These are phyloP conservation scores for Mortierella sp. DNA, from an alignment of 371 early-diverging fungal genomes.

Conservation along the genomic window DNA sequence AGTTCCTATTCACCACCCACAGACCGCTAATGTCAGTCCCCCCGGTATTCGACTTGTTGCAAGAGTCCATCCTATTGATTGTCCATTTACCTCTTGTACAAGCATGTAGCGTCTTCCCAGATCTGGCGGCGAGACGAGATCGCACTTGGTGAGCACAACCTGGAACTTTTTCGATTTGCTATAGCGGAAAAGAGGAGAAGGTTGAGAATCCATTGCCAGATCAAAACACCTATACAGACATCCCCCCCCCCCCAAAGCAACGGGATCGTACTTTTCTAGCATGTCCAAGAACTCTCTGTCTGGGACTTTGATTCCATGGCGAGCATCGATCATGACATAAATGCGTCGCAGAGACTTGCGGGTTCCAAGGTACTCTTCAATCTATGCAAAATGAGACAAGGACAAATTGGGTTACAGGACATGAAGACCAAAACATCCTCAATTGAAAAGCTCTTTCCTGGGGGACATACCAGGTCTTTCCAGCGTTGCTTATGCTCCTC, in stretches of 20 bases:
- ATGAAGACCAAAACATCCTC: too few relatives aligned
- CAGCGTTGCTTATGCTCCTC: conserved; percentile 69
- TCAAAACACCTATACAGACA: too few relatives aligned
- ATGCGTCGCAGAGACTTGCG: conserved; percentile 73
- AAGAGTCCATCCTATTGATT: too few relatives aligned
- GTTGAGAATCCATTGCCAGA: background rate
- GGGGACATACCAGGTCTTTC: conserved; percentile 67
- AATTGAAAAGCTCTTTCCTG: too few relatives aligned
- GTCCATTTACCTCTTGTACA: conserved; percentile 40
- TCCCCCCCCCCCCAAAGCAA: too few relatives aligned
- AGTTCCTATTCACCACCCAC: conserved; percentile 52
- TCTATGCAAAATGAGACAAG: too few relatives aligned
- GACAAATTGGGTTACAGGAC: too few relatives aligned
- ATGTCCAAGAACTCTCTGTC: conserved; percentile 70
- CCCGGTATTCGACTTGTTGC: too few relatives aligned
- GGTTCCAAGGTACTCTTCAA: conserved; percentile 71
- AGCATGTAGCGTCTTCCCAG: conserved; percentile 67
- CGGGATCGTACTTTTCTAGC: conserved; percentile 63
- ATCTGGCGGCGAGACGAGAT: conserved; percentile 69
- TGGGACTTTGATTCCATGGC: conserved; percentile 78
- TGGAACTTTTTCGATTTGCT: conserved; percentile 72
- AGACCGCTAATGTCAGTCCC: too few relatives aligned
- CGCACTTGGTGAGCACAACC: conserved; percentile 85
- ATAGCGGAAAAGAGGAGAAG: background rate
- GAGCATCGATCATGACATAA: conserved; percentile 81